phyloP scores from a whole-genome alignment of 75 land plant species.

The Sequoiadendron giganteum region DNA sequence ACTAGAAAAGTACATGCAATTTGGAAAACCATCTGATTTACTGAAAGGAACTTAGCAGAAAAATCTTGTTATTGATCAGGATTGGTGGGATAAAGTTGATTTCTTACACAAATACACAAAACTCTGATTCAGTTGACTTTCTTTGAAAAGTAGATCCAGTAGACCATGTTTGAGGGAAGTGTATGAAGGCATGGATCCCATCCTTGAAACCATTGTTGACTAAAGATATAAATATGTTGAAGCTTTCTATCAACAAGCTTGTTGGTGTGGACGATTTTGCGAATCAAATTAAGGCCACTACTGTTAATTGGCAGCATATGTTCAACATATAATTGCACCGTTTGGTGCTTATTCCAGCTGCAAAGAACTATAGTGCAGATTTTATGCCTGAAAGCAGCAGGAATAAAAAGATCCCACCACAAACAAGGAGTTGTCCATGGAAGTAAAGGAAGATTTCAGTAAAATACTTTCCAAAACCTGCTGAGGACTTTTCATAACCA shows the following conservation, averaged over 20 bases:
- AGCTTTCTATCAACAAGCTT: neutral
- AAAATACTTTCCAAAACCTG: neutral
- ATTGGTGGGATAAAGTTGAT: neutral
- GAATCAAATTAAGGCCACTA: neutral
- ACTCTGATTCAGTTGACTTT: neutral
- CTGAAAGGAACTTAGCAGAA: neutral
- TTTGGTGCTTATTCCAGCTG: neutral
- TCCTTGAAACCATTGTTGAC: neutral
- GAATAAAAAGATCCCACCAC: neutral
- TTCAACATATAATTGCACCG: neutral
- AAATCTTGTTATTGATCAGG: neutral
- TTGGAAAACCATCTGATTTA: neutral
- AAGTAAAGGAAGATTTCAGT: neutral
- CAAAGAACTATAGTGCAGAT: neutral
- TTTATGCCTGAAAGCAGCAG: neutral
- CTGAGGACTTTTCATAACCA: neutral
- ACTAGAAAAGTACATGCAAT: too few species aligned
- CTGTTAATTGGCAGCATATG: neutral
- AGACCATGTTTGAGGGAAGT: neutral
- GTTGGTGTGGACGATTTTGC: neutral
- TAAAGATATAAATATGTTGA: neutral
- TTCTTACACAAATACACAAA: neutral
- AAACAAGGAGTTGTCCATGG: neutral
- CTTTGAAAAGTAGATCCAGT: neutral
- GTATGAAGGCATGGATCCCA: neutral